phyloP scores from a whole-genome alignment of 2,329 filamentous ascomycete genomes.

The Cercospora sp. region DNA sequence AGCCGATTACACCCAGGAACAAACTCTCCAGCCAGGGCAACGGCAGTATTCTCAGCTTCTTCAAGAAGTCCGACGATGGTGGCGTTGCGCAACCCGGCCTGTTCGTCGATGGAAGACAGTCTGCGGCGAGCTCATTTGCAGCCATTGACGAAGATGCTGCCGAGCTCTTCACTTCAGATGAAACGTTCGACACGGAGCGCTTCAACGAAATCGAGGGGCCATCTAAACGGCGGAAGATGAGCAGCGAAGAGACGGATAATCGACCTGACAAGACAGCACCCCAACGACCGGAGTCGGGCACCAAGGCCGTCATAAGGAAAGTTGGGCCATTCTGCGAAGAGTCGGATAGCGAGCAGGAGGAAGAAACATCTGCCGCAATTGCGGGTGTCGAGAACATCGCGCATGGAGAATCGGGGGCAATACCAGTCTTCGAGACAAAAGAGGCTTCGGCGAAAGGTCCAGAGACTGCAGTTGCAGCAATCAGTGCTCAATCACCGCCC shows the following conservation, averaged over 20 bases:
- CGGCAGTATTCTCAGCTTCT: conserved; percentile 56
- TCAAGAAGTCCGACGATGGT: conserved; percentile 52
- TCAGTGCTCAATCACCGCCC: conserved; percentile 14
- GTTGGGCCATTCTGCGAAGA: conserved; percentile 69
- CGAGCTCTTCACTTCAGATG: conserved; percentile 24
- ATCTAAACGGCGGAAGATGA: conserved; percentile 46
- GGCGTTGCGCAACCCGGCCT: conserved; percentile 33
- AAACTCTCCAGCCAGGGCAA: conserved; percentile 49
- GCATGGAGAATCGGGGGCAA: conserved; percentile 19
- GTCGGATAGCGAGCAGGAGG: conserved; percentile 60
- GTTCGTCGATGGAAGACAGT: conserved; percentile 40
- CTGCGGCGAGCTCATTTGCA: neutral
- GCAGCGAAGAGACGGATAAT: conserved; percentile 4
- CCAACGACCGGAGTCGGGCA: conserved; percentile 31
- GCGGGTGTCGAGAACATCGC: conserved; percentile 23
- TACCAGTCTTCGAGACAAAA: conserved; percentile 17
- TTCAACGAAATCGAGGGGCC: conserved; percentile 49
- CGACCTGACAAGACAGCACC: conserved; percentile 41
- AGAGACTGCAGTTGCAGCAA: neutral
- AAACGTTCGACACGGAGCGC: conserved; percentile 34
- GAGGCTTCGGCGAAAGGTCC: neutral
- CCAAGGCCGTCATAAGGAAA: neutral
- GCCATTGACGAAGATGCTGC: neutral
- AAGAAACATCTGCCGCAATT: conserved; percentile 32
- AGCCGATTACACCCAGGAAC: conserved; percentile 38